Percentiles rank a stretch among this genome's conserved stretches.
Conservation (phyloP, 78 protist genomes). For the Protostelium mycophagum region DNA sequence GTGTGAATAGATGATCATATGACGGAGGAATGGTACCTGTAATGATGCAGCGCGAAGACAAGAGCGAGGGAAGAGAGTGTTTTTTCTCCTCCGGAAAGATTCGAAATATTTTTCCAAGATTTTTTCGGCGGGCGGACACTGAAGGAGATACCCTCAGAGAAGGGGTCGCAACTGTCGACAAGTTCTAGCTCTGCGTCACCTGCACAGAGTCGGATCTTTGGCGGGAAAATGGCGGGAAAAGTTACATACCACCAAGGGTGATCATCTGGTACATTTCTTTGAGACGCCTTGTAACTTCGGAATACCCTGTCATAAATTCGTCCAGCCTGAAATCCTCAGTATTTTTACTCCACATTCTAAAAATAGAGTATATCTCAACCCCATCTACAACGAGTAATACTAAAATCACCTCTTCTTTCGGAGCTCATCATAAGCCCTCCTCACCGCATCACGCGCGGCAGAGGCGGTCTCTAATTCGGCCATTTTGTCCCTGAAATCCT, state of each 20-base stretch:
- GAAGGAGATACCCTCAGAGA: conserved; percentile 96
- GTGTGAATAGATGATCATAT: too few species aligned
- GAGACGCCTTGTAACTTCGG: conserved; percentile 80
- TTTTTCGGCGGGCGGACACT: conserved; percentile 98
- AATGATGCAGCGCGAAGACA: conserved; percentile 99
- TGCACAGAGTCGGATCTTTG: too few species aligned
- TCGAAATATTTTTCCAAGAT: conserved; percentile 98
- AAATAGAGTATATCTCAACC: neutral
- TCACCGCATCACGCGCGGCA: conserved; percentile 45
- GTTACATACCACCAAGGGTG: too few species aligned
- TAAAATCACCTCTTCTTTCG: conserved; percentile 33
- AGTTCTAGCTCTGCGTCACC: conserved; percentile 99
- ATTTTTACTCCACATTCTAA: conserved; percentile 29
- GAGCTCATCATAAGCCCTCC: conserved; percentile 48
- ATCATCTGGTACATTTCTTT: conserved; percentile 94
- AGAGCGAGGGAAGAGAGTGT: conserved; percentile 98
- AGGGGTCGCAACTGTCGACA: conserved; percentile 96
- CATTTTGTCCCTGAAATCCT: conserved; percentile 35
- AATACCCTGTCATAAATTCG: conserved; percentile 96
- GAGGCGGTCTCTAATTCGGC: conserved; percentile 66
- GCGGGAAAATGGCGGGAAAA: too few species aligned
- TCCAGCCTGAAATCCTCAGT: conserved; percentile 80
- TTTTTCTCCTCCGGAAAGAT: conserved; percentile 99
- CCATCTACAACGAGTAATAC: neutral
- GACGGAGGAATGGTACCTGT: too few species aligned